Evolutionary conservation across 164 flowering plant species (phyloP).

Genomic region (Vitis labrusca): DNA sequence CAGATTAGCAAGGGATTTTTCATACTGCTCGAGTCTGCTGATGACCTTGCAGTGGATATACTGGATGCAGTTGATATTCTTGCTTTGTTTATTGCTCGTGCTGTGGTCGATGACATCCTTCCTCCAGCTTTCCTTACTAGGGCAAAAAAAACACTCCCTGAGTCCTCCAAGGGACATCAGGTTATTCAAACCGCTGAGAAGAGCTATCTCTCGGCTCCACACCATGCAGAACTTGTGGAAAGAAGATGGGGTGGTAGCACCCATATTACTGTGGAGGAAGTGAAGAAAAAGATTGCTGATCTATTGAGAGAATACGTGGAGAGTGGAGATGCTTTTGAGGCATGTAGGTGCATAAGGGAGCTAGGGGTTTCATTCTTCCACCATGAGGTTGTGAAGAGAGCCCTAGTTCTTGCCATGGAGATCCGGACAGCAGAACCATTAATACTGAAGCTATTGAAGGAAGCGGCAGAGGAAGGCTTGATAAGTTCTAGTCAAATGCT

Average conservation of each 20-base stretch:
- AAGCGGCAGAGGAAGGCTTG: constrained; percentile 89
- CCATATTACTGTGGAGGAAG: constrained; percentile 87
- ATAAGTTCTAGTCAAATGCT: constrained; percentile 94
- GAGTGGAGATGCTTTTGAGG: constrained; percentile 84
- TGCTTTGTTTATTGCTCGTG: constrained; percentile 90
- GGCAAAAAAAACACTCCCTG: constrained; percentile 66
- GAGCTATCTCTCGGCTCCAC: constrained; percentile 97
- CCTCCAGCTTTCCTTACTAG: constrained; percentile 88
- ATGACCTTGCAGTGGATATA: constrained; percentile 89
- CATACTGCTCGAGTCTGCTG: constrained; percentile 92
- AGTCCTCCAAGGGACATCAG: constrained; percentile 73
- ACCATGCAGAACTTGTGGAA: constrained; percentile 98
- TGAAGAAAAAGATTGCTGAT: constrained; percentile 80
- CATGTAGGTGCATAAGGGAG: constrained; percentile 90
- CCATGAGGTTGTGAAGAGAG: constrained; percentile 95
- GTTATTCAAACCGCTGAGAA: constrained; percentile 87
- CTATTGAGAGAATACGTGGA: constrained; percentile 86
- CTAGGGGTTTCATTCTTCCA: constrained; percentile 88
- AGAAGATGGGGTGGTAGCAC: constrained; percentile 96
- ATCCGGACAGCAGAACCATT: constrained; percentile 65
- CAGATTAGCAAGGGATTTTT: constrained; percentile 91
- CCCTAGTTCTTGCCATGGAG: constrained; percentile 88
- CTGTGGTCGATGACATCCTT: constrained; percentile 96
- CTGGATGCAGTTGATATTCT: constrained; percentile 87
- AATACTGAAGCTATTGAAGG: constrained; percentile 67